Conservation (phyloP, 495 filamentous ascomycete species). For the Aspergillus indologenus region DNA sequence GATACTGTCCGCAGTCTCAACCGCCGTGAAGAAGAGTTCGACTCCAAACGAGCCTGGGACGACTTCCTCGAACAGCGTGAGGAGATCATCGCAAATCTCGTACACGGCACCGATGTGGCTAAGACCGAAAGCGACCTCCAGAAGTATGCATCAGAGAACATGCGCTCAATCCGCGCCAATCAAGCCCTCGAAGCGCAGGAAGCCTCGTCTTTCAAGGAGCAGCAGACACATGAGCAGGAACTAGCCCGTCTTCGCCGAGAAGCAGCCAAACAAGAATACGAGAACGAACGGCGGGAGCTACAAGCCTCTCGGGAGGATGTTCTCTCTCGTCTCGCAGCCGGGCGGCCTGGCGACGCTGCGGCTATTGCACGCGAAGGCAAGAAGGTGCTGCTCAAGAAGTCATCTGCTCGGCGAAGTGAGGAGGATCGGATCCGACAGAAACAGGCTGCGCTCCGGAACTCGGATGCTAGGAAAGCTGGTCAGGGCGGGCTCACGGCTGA, state of each 20-base stretch:
- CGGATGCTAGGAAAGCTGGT: conserved; percentile 32
- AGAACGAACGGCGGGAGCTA: conserved; percentile 61
- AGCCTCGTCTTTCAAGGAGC: conserved; percentile 50
- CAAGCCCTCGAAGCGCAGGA: conserved; percentile 52
- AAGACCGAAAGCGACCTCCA: conserved; percentile 68
- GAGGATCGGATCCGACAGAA: conserved; percentile 48
- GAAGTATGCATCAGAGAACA: conserved; percentile 65
- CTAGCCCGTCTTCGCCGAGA: conserved; percentile 52
- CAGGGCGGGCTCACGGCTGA: conserved; percentile 24
- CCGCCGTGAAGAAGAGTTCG: conserved; percentile 84
- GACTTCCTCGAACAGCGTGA: conserved; percentile 95
- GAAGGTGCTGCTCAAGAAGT: conserved; percentile 70
- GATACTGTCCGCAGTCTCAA: conserved; percentile 58
- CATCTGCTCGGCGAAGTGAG: conserved; percentile 48
- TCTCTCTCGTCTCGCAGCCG: conserved; percentile 50
- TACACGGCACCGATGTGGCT: conserved; percentile 64
- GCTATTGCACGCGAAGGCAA: conserved; percentile 52
- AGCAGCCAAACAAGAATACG: conserved; percentile 55
- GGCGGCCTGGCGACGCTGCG: conserved; percentile 44
- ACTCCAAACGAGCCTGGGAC: conserved; percentile 75
- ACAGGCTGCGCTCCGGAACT: conserved; percentile 39
- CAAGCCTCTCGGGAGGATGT: conserved; percentile 60
- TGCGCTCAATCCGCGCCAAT: conserved; percentile 55
- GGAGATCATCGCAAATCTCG: conserved; percentile 82
- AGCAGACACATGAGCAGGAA: conserved; percentile 70